Evolutionary conservation across 2,329 filamentous ascomycete genomes (phyloP).

Genomic region (Claviceps lovelessii): DNA sequence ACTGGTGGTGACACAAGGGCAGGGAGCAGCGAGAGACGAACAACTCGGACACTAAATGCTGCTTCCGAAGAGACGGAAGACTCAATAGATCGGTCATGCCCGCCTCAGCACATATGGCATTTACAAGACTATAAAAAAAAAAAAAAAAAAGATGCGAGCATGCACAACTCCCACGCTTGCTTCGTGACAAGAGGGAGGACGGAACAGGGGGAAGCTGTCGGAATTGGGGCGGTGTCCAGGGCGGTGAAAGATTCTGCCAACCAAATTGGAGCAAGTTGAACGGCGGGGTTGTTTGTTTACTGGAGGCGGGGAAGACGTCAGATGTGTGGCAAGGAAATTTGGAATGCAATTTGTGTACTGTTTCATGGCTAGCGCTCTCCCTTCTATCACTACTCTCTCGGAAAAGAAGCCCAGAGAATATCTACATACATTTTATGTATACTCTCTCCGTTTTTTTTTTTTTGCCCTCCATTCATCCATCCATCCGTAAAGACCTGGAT

Average conservation of each 20-base stretch:
- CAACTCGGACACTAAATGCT: slow-evolving; percentile 74
- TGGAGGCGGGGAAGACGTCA: neutral
- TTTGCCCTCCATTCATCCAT: too few relatives aligned
- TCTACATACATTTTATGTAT: neutral
- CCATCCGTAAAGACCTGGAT: neutral
- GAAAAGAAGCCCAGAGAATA: neutral
- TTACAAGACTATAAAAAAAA: neutral
- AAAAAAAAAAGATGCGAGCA: neutral
- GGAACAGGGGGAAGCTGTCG: neutral
- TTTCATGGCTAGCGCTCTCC: neutral
- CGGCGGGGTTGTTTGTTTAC: slow-evolving; percentile 5
- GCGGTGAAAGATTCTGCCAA: slow-evolving; percentile 13
- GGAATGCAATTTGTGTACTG: neutral
- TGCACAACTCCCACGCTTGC: neutral
- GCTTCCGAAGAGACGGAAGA: slow-evolving; percentile 48
- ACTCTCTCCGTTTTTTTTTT: neutral
- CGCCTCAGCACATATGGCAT: neutral
- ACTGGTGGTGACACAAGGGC: neutral
- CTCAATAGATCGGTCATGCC: slow-evolving; percentile 21
- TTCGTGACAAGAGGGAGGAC: neutral
- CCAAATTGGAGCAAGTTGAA: neutral
- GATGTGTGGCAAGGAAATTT: neutral
- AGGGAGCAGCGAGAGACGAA: slow-evolving; percentile 29
- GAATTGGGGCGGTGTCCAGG: slow-evolving; percentile 2
- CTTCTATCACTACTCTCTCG: neutral